A percentile compares a stretch with the other conserved stretches of the same genome.
phyloP scores from a whole-genome alignment of 148 eudicot genomes.

The Camellia japonica region DNA sequence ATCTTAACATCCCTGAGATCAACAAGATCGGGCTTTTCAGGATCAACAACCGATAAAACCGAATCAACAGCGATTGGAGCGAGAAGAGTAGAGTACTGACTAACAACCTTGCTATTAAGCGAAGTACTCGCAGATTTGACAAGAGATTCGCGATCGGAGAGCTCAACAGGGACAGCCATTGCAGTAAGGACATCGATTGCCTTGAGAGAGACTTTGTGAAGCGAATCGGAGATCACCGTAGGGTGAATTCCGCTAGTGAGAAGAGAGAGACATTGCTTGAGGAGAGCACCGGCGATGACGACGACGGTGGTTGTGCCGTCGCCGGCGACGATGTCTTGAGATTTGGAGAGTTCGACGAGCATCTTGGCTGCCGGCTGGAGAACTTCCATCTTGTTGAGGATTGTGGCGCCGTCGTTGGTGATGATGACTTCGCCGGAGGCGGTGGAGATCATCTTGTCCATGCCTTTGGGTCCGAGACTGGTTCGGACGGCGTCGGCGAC shows the following conservation, averaged over 20 bases:
- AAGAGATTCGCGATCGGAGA: constrained; percentile 66
- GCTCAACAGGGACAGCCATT: constrained; percentile 83
- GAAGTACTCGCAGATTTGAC: constrained; percentile 79
- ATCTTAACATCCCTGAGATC: constrained; percentile 80
- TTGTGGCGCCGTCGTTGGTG: constrained; percentile 95
- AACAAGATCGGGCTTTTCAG: constrained; percentile 66
- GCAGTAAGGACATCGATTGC: constrained; percentile 72
- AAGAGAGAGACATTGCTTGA: constrained; percentile 59
- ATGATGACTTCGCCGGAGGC: constrained; percentile 85
- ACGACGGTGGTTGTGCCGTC: constrained; percentile 94
- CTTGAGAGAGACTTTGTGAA: constrained; percentile 58
- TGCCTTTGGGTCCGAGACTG: constrained; percentile 78
- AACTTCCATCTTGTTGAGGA: constrained; percentile 78
- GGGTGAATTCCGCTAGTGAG: constrained; percentile 72
- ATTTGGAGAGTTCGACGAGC: constrained; percentile 82
- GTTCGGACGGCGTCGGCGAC: constrained; percentile 85
- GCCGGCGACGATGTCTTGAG: constrained; percentile 85
- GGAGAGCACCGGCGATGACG: constrained; percentile 75
- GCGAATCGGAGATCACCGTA: constrained; percentile 70
- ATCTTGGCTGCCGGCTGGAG: constrained; percentile 90
- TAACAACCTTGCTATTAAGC: constrained; percentile 83
- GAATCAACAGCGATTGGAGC: constrained; percentile 90
- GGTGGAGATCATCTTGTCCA: constrained; percentile 96
- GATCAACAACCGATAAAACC: constrained; percentile 74
- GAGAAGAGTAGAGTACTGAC: constrained; percentile 78